Conservation (phyloP, 148 eudicot species). For the Camellia japonica region DNA sequence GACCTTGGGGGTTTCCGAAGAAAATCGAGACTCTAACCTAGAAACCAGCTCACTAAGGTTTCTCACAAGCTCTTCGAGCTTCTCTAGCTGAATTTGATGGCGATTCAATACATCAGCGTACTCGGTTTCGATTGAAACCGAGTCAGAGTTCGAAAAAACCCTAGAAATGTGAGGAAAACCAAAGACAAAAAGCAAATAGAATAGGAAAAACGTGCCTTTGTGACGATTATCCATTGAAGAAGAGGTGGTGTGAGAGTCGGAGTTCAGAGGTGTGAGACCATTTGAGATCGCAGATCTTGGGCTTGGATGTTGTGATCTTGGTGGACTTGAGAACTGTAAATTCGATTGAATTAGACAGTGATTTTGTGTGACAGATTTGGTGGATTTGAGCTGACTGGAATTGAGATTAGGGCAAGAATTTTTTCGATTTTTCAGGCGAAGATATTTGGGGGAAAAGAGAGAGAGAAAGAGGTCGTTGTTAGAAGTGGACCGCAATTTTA, state of each 20-base stretch:
- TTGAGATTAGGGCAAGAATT: neutral
- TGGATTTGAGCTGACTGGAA: too few species aligned
- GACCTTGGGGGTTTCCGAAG: neutral
- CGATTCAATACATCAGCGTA: slow-evolving; percentile 19
- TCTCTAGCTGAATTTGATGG: slow-evolving; percentile 65
- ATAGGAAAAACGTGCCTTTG: slow-evolving; percentile 52
- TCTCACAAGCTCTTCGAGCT: slow-evolving; percentile 61
- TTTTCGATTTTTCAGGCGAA: slow-evolving; percentile 6
- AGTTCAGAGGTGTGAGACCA: slow-evolving; percentile 1
- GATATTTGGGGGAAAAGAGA: neutral
- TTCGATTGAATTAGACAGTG: neutral
- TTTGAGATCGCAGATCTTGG: neutral
- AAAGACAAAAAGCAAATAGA: slow-evolving; percentile 27
- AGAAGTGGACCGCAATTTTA: neutral
- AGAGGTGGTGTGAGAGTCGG: neutral
- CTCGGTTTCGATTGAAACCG: slow-evolving; percentile 20
- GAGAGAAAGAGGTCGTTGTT: too few species aligned
- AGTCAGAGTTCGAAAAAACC: slow-evolving; percentile 30
- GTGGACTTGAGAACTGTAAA: neutral
- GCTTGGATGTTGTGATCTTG: neutral
- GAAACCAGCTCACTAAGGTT: slow-evolving; percentile 60
- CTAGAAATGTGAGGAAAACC: slow-evolving; percentile 18
- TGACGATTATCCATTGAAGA: slow-evolving; percentile 27
- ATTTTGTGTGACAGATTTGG: slow-evolving; percentile 2
- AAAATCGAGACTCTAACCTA: slow-evolving; percentile 62